Conservation (phyloP, 768 basidiomycete genomes). For the Trametes villosa region DNA sequence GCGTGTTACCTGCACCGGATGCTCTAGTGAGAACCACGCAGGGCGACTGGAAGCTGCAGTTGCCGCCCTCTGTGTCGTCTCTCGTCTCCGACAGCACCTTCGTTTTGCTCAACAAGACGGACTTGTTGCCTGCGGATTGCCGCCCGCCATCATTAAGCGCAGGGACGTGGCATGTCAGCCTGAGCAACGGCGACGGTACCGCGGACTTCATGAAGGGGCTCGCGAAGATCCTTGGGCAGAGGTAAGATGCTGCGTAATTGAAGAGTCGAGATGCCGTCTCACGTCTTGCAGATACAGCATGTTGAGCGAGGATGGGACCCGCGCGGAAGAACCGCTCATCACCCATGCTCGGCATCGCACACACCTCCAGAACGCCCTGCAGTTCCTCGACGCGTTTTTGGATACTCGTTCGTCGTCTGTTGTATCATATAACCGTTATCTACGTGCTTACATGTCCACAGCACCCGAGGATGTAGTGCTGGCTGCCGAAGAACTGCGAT, state of each 20-base stretch:
- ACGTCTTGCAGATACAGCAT: conserved; percentile 19
- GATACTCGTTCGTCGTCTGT: conserved; percentile 39
- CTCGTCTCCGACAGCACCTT: conserved; percentile 57
- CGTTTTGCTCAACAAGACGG: conserved; percentile 81
- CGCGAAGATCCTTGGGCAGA: conserved; percentile 49
- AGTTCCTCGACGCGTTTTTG: conserved; percentile 66
- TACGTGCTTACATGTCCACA: conserved; percentile 30
- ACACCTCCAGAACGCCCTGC: conserved; percentile 69
- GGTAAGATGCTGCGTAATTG: conserved; percentile 40
- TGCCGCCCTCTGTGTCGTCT: conserved; percentile 52
- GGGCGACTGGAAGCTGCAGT: conserved; percentile 25
- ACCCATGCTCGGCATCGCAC: conserved; percentile 81
- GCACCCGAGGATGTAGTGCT: conserved; percentile 75
- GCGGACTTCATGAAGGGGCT: conserved; percentile 63
- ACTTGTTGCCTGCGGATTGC: too few species aligned
- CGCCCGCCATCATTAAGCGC: not conserved
- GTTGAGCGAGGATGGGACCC: conserved; percentile 10
- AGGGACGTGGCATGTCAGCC: conserved; percentile 68
- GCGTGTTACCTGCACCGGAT: conserved; percentile 75
- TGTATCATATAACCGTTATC: not conserved
- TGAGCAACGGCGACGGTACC: conserved; percentile 62
- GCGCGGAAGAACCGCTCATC: conserved; percentile 58
- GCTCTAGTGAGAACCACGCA: conserved; percentile 23
- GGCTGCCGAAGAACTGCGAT: conserved; percentile 86
- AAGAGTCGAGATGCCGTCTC: too few species aligned